These are phyloP conservation scores for Lanmaoa rubissima DNA, from an alignment of 768 basidiomycete genomes.

Conservation along the genomic window DNA sequence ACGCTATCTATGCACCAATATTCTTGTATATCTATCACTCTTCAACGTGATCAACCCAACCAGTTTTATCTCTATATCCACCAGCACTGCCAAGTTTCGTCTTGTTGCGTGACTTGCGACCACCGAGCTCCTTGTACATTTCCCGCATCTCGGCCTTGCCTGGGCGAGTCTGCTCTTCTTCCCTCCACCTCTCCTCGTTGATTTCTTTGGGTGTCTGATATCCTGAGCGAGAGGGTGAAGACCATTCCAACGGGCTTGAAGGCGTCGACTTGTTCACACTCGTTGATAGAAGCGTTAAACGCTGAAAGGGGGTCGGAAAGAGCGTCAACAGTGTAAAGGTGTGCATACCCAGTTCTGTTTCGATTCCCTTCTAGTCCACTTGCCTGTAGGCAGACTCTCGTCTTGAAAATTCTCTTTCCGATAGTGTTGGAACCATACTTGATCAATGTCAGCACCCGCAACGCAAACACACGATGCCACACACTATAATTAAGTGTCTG, in stretches of 20 bases:
- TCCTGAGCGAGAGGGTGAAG: constrained; percentile 53
- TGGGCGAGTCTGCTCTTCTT: constrained; percentile 54
- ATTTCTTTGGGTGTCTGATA: constrained; percentile 77
- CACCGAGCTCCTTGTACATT: constrained; percentile 88
- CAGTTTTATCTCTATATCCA: constrained; percentile 72
- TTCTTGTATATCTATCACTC: constrained; percentile 13
- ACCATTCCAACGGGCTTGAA: constrained; percentile 44
- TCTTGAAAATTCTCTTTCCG: constrained; percentile 86
- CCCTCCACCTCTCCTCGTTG: constrained; percentile 71
- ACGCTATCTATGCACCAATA: neutral
- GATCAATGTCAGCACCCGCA: constrained; percentile 6
- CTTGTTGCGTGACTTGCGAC: constrained; percentile 77
- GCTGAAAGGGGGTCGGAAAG: constrained; percentile 38
- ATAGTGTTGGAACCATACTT: constrained; percentile 95
- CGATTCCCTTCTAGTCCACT: constrained; percentile 93
- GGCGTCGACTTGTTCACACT: constrained; percentile 40
- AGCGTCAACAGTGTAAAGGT: constrained; percentile 5
- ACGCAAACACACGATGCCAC: constrained; percentile 10
- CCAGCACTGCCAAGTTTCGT: constrained; percentile 65
- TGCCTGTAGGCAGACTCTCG: constrained; percentile 70
- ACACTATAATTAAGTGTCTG: constrained; percentile 90
- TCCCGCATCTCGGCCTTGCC: constrained; percentile 85
- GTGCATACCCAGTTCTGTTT: constrained; percentile 80
- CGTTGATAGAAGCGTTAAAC: constrained; percentile 45
- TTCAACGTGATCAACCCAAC: constrained; percentile 54